Conservation (phyloP, 345 rosid species). For the Citrus trifoliata region DNA sequence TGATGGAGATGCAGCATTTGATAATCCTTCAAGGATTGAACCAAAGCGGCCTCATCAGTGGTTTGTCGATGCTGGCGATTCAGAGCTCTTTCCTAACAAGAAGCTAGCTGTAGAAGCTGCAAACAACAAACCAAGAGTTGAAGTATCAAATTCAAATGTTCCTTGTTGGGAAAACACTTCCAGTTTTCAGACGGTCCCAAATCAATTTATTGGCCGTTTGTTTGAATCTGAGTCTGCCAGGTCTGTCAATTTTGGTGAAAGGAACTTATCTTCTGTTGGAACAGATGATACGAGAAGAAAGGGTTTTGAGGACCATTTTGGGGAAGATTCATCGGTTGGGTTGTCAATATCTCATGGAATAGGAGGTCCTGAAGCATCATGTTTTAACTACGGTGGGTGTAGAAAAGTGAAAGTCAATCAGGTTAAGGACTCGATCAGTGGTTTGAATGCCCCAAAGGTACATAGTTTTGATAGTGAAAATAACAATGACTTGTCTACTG, state of each 20-base stretch:
- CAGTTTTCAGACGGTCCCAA: constrained; percentile 55
- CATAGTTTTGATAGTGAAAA: constrained; percentile 31
- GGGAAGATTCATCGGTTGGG: constrained; percentile 48
- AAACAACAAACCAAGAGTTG: constrained; percentile 29
- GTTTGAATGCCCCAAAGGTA: constrained; percentile 38
- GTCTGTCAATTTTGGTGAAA: constrained; percentile 48
- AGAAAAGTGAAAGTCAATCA: constrained; percentile 64
- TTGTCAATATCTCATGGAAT: constrained; percentile 55
- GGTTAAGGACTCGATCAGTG: constrained; percentile 49
- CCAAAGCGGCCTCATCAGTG: constrained; percentile 71
- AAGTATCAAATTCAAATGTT: constrained; percentile 33
- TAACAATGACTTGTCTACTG: constrained; percentile 34
- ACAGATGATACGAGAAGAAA: constrained; percentile 26
- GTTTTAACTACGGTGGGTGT: constrained; percentile 50
- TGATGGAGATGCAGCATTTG: constrained; percentile 54
- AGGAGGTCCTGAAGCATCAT: constrained; percentile 52
- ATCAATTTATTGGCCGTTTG: constrained; percentile 59
- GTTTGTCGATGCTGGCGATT: constrained; percentile 59
- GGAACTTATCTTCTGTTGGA: constrained; percentile 46
- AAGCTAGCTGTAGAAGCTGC: constrained; percentile 63
- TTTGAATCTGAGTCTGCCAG: constrained; percentile 63
- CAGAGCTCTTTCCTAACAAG: constrained; percentile 72
- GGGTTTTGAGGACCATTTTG: constrained; percentile 33
- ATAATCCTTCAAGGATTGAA: constrained; percentile 52
- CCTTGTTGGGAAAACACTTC: constrained; percentile 62